A percentile compares a stretch with the other conserved stretches of the same genome.
Evolutionary conservation across 345 rosid genomes (phyloP).

Genomic region (Eucalyptus shirleyi): DNA sequence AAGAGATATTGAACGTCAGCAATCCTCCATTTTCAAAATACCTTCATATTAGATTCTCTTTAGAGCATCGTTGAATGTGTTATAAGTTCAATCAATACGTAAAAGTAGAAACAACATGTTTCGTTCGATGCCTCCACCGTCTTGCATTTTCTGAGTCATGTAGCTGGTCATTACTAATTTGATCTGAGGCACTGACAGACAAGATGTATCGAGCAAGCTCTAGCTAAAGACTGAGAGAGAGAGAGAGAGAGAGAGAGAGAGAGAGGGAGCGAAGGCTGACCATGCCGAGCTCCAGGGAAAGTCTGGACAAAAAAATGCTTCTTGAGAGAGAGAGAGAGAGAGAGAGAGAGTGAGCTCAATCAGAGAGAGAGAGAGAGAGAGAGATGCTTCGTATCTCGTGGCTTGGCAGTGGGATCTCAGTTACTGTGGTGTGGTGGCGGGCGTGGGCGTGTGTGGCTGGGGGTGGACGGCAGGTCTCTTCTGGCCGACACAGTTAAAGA

Average conservation of each 20-base stretch:
- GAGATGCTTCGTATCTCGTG: background rate
- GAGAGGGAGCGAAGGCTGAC: background rate
- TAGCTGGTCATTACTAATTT: background rate
- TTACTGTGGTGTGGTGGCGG: background rate
- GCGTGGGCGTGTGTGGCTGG: background rate
- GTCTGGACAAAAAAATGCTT: background rate
- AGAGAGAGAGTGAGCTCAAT: too few species aligned
- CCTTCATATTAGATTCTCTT: too few species aligned
- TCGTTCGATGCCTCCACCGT: background rate
- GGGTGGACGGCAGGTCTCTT: background rate
- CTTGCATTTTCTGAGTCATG: background rate
- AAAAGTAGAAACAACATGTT: too few species aligned
- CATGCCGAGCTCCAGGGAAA: background rate
- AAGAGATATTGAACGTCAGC: too few species aligned
- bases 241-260: background rate
- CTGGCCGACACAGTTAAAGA: background rate
- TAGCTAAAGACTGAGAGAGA: background rate
- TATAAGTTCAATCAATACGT: too few species aligned
- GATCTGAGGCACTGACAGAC: background rate
- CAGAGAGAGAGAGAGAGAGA: background rate
- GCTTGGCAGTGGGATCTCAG: background rate
- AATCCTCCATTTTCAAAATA: too few species aligned
- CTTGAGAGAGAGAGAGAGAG: background rate
- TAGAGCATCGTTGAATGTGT: accelerated
- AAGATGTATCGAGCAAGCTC: background rate